Base-by-base conservation (phyloP, 768 basidiomycete genomes). In the Amanita brunnescens region DNA sequence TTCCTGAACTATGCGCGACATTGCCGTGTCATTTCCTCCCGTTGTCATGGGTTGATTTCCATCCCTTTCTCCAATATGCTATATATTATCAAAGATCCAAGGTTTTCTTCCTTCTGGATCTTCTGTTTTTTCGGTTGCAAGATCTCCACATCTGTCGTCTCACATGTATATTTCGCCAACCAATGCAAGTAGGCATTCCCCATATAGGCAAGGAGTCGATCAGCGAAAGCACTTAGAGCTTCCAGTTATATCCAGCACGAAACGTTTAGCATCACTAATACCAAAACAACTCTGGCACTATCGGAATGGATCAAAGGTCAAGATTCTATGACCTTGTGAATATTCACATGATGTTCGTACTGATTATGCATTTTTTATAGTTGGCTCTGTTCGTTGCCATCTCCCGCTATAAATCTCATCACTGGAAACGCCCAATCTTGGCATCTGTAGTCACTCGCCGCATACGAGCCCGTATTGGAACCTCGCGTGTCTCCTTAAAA, bases 1-100 rank as follows among this genome's bases (percentile, higher is more conserved):
- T 72, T 72, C 72, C 69, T 72, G 70, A 74, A 72, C 67, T 63
- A 63, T 70, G 68, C 65, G 64, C 69, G 63, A 62, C 55, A 57
- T 60, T 62, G 59, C 58, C 59, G 59, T 56, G 60, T 66, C 59
- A 54, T 65, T 66, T 62, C 60, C 59, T 60, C 64, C 62, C 58
- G 39, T 16, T 58, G 55, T 58, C 58, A 52, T 55, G 56, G 55
- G 58, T 58, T 58, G 49, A 55, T 53, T 55, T 48, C 44, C 49
- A 44, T 26, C 52, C 35, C 51, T 45, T 34, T 8, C 35, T 35
- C 32, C 49, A 50, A 20, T 13, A 21, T 29, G 39, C 21, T 50
- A 50, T 50, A 50, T 38, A 51, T 35, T 24, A 35, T 42, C 49
- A 24, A 14, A 43, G 18, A 35, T 32, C 6, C 14, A 43, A 43